Evolutionary conservation across 164 flowering plant genomes (phyloP), one percentile per base, ranked within the genome.

Genomic region (Warburgia ugandensis): DNA sequence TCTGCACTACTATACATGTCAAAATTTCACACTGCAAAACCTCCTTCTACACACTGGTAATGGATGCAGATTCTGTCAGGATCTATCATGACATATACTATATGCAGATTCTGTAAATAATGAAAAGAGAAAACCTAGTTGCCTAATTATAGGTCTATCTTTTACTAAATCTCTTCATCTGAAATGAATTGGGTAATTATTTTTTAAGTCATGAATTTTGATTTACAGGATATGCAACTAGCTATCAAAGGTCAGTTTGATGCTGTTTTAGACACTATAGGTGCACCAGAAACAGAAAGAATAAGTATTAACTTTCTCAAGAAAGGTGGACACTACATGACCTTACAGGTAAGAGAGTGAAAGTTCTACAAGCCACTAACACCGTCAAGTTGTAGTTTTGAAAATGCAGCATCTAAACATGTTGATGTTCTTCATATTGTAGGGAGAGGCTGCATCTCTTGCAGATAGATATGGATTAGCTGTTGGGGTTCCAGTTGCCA

Each of bases 201-300:
- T 5, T 25, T 8, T n/a, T n/a, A n/a, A n/a, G n/a, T n/a, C n/a
- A n/a, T 29, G 12, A 5, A 7, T 40, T 21, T 41, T 51, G 30
- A 28, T 36, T 60, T 50, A 14, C 78, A 92, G 99, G 89, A 86
- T 67, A 48, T 74, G 64, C 89, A 88, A 61, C 30, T 59, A 55
- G 72, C 69, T 41, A 61, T 84, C 38, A 73, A 82, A 65, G 94
- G 84, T 46, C 74, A 79, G 48, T 92, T 86, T 64, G 87, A 86
- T 79, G 97, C 94, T 58, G 94, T 88, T 40, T 68, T 92, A 64
- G 99, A 92, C 61, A 92, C 99, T 14, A 81, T 92, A 60, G 99
- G 99, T 56, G 65, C 25, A 38, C 76, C 80, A 36, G 89, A 92
- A 53, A 92, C 95, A 13, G 97, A 92, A 72, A 75, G 81, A 59